Evolutionary conservation across 768 basidiomycete genomes (phyloP).

Genomic region (Pholiota molesta): DNA sequence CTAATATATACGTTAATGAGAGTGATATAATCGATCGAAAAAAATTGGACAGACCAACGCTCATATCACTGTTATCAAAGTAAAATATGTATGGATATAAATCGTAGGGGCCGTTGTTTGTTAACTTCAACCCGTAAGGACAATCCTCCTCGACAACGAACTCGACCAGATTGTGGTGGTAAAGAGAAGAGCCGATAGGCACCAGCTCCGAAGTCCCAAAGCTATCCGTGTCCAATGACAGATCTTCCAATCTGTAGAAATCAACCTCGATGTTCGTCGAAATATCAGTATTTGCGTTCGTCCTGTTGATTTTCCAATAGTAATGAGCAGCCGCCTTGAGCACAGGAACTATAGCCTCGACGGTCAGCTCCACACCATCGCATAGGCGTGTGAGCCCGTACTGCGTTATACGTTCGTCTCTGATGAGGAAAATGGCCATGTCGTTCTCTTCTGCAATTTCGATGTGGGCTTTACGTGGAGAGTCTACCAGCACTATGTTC

Average conservation of each 20-base stretch:
- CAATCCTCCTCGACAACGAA: conserved; percentile 15
- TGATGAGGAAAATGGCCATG: conserved; percentile 5
- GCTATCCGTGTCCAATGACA: neutral
- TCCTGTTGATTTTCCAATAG: conserved; percentile 18
- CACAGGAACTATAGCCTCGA: conserved; percentile 3
- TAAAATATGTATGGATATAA: conserved; percentile 21
- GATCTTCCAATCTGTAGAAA: conserved; percentile 9
- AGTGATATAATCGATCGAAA: neutral
- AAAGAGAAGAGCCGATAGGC: conserved; percentile 14
- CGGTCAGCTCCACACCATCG: conserved; percentile 3
- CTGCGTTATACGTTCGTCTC: conserved; percentile 13
- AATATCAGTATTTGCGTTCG: conserved; percentile 1
- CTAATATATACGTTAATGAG: neutral
- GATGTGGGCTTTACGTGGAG: conserved; percentile 13
- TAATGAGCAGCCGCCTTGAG: conserved; percentile 14
- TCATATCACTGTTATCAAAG: conserved; percentile 21
- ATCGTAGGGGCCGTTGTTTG: conserved; percentile 15
- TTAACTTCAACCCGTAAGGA: conserved; percentile 17
- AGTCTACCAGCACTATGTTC: conserved; percentile 13
- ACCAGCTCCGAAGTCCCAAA: neutral
- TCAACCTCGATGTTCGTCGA: conserved; percentile 6
- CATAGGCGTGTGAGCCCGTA: conserved; percentile 11
- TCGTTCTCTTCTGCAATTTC: conserved; percentile 12
- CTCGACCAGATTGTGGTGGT: conserved; percentile 9
- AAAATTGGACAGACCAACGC: conserved; percentile 10